These are phyloP conservation scores for Vigna trinervia DNA, from an alignment of 306 rosid species.

Conservation along the genomic window DNA sequence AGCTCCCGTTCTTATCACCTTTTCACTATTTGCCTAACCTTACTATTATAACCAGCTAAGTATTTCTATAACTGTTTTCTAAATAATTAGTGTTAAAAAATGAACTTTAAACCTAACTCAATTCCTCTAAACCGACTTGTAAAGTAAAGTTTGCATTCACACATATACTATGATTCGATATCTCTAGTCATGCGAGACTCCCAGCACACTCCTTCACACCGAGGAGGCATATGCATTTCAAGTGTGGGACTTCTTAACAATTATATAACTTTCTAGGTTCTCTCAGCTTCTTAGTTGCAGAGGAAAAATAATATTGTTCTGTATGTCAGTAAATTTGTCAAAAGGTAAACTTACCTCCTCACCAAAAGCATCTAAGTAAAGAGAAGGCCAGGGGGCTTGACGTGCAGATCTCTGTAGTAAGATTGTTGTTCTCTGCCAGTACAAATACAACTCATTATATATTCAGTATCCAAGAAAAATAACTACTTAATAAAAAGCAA, in stretches of 20 bases:
- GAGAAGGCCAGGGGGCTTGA: constrained; percentile 98
- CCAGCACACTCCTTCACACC: too few species aligned
- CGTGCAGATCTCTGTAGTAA: constrained; percentile 92
- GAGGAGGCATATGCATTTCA: too few species aligned
- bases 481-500: constrained; percentile 19
- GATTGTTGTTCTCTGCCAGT: constrained; percentile 79
- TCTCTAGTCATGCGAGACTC: too few species aligned
- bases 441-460: constrained; percentile 33
- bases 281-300: constrained; percentile 9
- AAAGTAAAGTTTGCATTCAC: too few species aligned
- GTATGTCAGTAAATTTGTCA: constrained; percentile 11
- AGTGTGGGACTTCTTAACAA: too few species aligned
- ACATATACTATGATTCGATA: too few species aligned
- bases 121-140: too few species aligned
- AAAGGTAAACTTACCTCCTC: constrained; percentile 77
- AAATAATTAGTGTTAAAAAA: background rate
- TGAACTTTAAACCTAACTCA: too few species aligned
- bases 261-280: constrained; percentile 1
- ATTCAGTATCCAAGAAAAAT: constrained; percentile 5
- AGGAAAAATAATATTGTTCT: background rate
- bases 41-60: background rate
- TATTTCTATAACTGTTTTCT: background rate
- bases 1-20: background rate
- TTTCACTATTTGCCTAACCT: background rate
- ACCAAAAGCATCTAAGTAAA: constrained; percentile 93